These are phyloP conservation scores for Musa acuminata DNA, from an alignment of 176 grass and related monocot genomes.

Conservation along the genomic window DNA sequence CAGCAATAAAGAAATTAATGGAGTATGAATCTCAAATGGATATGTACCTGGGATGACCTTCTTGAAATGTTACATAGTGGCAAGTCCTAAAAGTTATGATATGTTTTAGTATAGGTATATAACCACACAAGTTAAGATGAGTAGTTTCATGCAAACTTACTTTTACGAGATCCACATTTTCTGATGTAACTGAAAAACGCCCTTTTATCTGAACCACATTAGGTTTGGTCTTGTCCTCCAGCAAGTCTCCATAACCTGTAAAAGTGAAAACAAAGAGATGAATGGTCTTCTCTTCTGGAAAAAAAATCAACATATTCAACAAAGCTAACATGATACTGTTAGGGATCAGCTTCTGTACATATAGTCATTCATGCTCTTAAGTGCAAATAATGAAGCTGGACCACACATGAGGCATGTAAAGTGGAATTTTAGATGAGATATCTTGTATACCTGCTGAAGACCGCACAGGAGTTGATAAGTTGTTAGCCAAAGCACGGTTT, in stretches of 20 bases:
- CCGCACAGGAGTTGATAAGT: conserved; percentile 77
- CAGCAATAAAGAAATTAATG: neutral
- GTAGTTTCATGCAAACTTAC: conserved; percentile 18
- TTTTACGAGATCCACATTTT: conserved; percentile 92
- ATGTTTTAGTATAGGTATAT: conserved; percentile 1
- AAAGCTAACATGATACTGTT: too few species aligned
- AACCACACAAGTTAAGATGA: neutral
- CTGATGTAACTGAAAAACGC: conserved; percentile 97
- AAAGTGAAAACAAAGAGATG: conserved; percentile 17
- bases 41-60: conserved; percentile 57
- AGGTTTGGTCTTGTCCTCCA: conserved; percentile 75
- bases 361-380: neutral
- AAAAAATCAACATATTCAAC: neutral
- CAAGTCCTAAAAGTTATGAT: conserved; percentile 51
- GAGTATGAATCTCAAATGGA: neutral
- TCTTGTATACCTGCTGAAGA: conserved; percentile 60
- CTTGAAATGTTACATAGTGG: conserved; percentile 39
- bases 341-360: too few species aligned
- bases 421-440: too few species aligned
- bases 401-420: too few species aligned
- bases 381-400: too few species aligned
- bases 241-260: conserved; percentile 76
- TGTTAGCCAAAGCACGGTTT: conserved; percentile 93
- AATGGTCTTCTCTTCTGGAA: neutral
- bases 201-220: conserved; percentile 96